These are phyloP conservation scores for Rhododendron kiyosumense DNA, from an alignment of 148 eudicot genomes.

Conservation along the genomic window DNA sequence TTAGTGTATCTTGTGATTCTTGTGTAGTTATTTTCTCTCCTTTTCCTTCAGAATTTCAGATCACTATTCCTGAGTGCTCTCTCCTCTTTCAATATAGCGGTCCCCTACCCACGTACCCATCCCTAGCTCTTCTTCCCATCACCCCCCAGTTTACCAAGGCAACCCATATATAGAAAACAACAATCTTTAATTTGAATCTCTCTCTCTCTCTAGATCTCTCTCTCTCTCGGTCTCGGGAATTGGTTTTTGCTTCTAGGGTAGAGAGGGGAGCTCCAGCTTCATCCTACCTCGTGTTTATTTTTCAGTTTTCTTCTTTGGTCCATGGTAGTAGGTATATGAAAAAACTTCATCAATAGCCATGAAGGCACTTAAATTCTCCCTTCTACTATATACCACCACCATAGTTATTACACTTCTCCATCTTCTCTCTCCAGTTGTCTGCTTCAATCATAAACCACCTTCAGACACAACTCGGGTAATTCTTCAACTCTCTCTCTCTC, in stretches of 20 bases:
- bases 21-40: too few species aligned
- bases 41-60: too few species aligned
- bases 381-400: conserved; percentile 6
- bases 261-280: background rate
- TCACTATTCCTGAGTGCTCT: background rate
- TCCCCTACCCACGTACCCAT: background rate
- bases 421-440: conserved; percentile 33
- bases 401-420: conserved; percentile 16
- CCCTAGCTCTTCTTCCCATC: background rate
- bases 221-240: background rate
- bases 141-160: background rate
- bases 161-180: background rate
- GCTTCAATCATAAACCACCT: conserved; percentile 17
- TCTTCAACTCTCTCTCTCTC: background rate
- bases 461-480: conserved; percentile 39
- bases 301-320: background rate
- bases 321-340: background rate
- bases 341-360: conserved; percentile 20
- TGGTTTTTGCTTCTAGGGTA: background rate
- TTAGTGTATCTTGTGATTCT: too few species aligned
- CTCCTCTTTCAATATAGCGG: background rate
- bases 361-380: conserved; percentile 17
- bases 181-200: background rate
- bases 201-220: background rate
- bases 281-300: background rate